A percentile compares a stretch with the other conserved stretches of the same genome.
Evolutionary conservation across 2,329 filamentous ascomycete species (phyloP).

Genomic region (Pseudonectria foliicola): DNA sequence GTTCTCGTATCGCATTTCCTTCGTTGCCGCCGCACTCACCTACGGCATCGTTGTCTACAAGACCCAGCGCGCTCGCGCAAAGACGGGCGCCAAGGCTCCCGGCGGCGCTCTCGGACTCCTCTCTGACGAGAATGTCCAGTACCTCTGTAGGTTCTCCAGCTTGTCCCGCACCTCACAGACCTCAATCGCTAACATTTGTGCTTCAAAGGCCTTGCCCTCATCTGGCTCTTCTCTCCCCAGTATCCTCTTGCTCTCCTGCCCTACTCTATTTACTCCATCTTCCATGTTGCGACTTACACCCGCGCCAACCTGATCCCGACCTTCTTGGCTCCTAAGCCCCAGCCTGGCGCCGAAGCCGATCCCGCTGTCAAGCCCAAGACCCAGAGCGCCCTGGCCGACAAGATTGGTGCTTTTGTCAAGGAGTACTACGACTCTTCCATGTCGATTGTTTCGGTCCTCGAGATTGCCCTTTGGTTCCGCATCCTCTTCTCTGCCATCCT

Average conservation of each 20-base stretch:
- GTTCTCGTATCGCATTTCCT: slow-evolving; percentile 84
- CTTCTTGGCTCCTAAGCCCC: slow-evolving; percentile 59
- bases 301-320: slow-evolving; percentile 90
- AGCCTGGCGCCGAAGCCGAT: slow-evolving; percentile 43
- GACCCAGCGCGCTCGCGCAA: slow-evolving; percentile 79
- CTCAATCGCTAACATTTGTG: slow-evolving; percentile 7
- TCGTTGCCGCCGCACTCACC: slow-evolving; percentile 80
- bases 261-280: slow-evolving; percentile 94
- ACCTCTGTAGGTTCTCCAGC: slow-evolving; percentile 62
- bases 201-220: slow-evolving; percentile 72
- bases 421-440: slow-evolving; percentile 96
- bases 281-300: slow-evolving; percentile 96
- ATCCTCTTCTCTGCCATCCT: slow-evolving; percentile 73
- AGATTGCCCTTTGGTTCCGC: slow-evolving; percentile 82
- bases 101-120: slow-evolving; percentile 58
- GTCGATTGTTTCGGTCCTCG: slow-evolving; percentile 82
- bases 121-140: slow-evolving; percentile 94
- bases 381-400: slow-evolving; percentile 62
- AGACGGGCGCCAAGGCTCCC: slow-evolving; percentile 59
- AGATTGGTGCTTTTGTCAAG: slow-evolving; percentile 91
- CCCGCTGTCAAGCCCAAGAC: slow-evolving; percentile 46
- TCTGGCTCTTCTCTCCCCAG: slow-evolving; percentile 91
- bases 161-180: not conserved
- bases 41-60: slow-evolving; percentile 99
- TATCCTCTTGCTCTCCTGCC: slow-evolving; percentile 85